phyloP scores from a whole-genome alignment of 169 alveolate genomes.

The Plasmodium falciparum region DNA sequence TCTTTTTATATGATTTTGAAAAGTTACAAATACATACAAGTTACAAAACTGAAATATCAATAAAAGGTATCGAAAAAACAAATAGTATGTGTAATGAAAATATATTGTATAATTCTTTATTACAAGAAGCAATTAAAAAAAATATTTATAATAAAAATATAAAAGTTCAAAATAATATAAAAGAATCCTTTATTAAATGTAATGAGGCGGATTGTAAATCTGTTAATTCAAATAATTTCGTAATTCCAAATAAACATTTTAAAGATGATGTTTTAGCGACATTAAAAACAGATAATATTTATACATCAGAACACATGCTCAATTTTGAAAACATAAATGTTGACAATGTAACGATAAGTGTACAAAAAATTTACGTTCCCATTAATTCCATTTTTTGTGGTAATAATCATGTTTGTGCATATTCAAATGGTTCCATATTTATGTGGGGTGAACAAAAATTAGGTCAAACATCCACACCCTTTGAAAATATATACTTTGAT shows the following conservation, averaged over 20 bases:
- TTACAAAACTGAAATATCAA: slow-evolving; percentile 62
- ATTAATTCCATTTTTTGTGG: slow-evolving; percentile 72
- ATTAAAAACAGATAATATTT: slow-evolving; percentile 55
- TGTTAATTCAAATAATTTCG: slow-evolving; percentile 26
- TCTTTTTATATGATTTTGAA: slow-evolving; percentile 72
- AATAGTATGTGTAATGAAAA: slow-evolving; percentile 47
- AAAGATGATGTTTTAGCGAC: slow-evolving; percentile 57
- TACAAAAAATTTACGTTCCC: slow-evolving; percentile 69
- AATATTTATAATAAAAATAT: slow-evolving; percentile 45
- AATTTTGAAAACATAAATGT: slow-evolving; percentile 66
- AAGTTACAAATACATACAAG: slow-evolving; percentile 65
- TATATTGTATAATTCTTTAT: slow-evolving; percentile 63
- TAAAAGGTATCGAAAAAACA: slow-evolving; percentile 35
- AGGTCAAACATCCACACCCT: slow-evolving; percentile 74
- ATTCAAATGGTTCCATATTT: slow-evolving; percentile 74
- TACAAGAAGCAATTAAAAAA: slow-evolving; percentile 52
- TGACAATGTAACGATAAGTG: slow-evolving; percentile 65
- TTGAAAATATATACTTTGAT: slow-evolving; percentile 68
- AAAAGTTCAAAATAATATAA: slow-evolving; percentile 43
- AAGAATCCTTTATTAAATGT: slow-evolving; percentile 31
- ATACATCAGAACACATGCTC: slow-evolving; percentile 65
- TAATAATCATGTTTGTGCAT: slow-evolving; percentile 72
- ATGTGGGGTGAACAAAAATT: slow-evolving; percentile 76
- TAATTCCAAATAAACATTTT: slow-evolving; percentile 26
- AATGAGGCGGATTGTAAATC: slow-evolving; percentile 36